These are phyloP conservation scores for Sindora glabra DNA, from an alignment of 306 rosid genomes.

Conservation along the genomic window DNA sequence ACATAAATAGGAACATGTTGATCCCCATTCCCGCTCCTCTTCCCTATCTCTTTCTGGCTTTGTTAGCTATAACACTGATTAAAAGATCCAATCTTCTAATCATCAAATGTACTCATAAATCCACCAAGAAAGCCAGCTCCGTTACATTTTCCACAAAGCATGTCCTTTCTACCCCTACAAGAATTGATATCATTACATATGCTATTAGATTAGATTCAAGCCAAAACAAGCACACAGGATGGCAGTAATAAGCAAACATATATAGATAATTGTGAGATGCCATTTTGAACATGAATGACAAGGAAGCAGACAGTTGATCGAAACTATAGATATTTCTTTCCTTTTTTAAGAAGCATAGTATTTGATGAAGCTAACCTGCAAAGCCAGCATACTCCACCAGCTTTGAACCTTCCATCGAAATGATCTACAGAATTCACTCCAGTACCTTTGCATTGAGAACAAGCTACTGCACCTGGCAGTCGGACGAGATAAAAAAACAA, in stretches of 20 bases:
- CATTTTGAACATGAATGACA: neutral
- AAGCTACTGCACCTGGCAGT: slow-evolving; percentile 52
- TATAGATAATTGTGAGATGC: no score
- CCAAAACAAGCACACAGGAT: no score
- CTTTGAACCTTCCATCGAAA: slow-evolving; percentile 88
- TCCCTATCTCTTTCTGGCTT: no score
- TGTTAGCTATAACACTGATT: neutral
- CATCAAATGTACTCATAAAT: slow-evolving; percentile 78
- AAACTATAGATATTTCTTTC: no score
- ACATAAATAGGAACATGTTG: no score
- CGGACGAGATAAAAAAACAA: neutral
- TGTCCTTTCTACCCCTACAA: slow-evolving; percentile 85
- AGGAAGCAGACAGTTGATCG: neutral
- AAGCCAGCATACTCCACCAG: slow-evolving; percentile 91
- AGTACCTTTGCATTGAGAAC: slow-evolving; percentile 73
- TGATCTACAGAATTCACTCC: slow-evolving; percentile 90
- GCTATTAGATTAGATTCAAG: no score
- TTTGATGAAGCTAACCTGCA: slow-evolving; percentile 93
- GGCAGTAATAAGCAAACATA: no score
- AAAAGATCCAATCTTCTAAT: slow-evolving; percentile 26
- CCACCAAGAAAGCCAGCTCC: slow-evolving; percentile 97
- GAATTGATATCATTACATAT: no score
- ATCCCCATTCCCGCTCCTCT: no score
- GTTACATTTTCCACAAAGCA: slow-evolving; percentile 81
- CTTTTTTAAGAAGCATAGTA: neutral